A percentile compares a stretch with the other conserved stretches of the same genome.
Evolutionary conservation across 305 asterid species (phyloP).

Genomic region (Stenogyne calaminthoides): DNA sequence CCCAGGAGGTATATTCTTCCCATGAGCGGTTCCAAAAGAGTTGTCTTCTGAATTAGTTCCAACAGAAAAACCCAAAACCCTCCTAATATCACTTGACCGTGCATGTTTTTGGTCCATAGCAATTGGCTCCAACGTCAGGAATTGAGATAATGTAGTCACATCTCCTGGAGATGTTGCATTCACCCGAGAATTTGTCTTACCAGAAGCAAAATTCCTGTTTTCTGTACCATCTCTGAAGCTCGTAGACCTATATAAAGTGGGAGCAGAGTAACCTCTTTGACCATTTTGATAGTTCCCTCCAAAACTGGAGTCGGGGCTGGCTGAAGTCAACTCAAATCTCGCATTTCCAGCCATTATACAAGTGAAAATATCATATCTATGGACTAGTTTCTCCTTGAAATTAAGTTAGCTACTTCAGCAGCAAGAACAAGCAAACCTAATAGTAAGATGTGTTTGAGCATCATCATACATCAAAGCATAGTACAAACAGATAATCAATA

Average conservation of each 20-base stretch:
- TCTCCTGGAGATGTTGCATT: constrained; percentile 55
- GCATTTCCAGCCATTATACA: constrained; percentile 73
- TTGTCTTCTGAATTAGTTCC: constrained; percentile 67
- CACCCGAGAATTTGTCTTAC: constrained; percentile 69
- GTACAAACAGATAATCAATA: constrained; percentile 12
- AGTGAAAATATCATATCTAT: constrained; percentile 40
- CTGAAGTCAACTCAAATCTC: constrained; percentile 64
- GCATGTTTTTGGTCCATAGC: constrained; percentile 42
- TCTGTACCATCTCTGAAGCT: constrained; percentile 79
- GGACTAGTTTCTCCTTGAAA: constrained; percentile 31
- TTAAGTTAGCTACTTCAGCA: constrained; percentile 31
- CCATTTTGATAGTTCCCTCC: constrained; percentile 64
- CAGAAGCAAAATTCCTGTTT: constrained; percentile 57
- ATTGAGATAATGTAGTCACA: constrained; percentile 53
- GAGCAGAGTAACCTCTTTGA: constrained; percentile 64
- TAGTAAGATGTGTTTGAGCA: constrained; percentile 25
- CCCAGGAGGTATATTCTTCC: constrained; percentile 57
- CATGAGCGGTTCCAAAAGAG: constrained; percentile 61
- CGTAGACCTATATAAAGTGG: constrained; percentile 66
- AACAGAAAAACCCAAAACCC: constrained; percentile 59
- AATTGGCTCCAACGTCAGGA: constrained; percentile 67
- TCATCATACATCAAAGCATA: constrained; percentile 26
- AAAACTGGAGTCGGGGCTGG: constrained; percentile 69
- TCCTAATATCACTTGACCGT: constrained; percentile 62
- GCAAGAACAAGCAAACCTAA: constrained; percentile 39